phyloP scores from a whole-genome alignment of 495 filamentous ascomycete species.

The Cercophora newfieldiana region DNA sequence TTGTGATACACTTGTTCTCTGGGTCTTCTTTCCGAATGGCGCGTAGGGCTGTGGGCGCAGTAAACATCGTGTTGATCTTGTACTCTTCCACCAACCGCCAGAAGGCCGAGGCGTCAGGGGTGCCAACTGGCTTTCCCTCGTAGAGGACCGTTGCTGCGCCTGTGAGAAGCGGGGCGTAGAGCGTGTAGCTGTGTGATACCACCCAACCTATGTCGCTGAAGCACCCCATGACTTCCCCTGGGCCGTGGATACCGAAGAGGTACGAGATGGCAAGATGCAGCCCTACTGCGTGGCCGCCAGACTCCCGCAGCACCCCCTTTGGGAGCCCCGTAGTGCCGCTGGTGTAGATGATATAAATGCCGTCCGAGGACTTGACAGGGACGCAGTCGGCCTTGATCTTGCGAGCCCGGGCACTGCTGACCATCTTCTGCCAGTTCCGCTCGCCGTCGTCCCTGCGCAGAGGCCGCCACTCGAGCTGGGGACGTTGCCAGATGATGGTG shows the following conservation, averaged over 20 bases:
- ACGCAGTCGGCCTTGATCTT: conserved; percentile 68
- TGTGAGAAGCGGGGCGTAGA: conserved; percentile 74
- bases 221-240: conserved; percentile 63
- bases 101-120: conserved; percentile 81
- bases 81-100: conserved; percentile 86
- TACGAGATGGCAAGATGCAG: conserved; percentile 76
- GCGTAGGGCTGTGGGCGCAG: conserved; percentile 81
- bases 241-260: conserved; percentile 75
- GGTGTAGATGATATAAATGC: conserved; percentile 90
- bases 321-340: conserved; percentile 80
- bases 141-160: conserved; percentile 87
- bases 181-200: conserved; percentile 79
- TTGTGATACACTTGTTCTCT: conserved; percentile 61
- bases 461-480: conserved; percentile 71
- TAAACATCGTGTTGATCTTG: conserved; percentile 79
- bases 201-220: conserved; percentile 81
- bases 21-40: conserved; percentile 87
- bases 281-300: conserved; percentile 86
- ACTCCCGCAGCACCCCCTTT: conserved; percentile 83
- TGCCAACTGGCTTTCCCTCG: conserved; percentile 90
- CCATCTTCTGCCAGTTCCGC: conserved; percentile 75
- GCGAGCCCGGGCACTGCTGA: conserved; percentile 64
- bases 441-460: conserved; percentile 64
- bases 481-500: conserved; percentile 74
- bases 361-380: conserved; percentile 73